phyloP scores from a whole-genome alignment of 305 asterid species.

The Fraxinus latifolia region DNA sequence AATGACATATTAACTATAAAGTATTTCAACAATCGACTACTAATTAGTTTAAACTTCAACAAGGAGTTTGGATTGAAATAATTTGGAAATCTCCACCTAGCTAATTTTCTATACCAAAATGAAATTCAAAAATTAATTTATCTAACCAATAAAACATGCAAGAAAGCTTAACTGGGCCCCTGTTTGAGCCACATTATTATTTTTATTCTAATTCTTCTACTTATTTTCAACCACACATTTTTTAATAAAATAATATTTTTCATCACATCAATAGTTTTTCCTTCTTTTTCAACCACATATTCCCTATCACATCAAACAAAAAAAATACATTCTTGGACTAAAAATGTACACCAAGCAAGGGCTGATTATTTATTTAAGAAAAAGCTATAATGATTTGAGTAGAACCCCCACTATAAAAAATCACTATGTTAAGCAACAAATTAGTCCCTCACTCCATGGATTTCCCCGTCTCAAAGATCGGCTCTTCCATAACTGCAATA shows the following conservation, averaged over 20 bases:
- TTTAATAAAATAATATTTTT: no score
- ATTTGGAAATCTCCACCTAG: neutral
- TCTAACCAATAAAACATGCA: neutral
- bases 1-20: no score
- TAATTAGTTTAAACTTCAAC: no score
- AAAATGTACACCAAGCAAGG: no score
- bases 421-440: neutral
- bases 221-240: no score
- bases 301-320: no score
- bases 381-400: neutral
- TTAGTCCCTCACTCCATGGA: neutral
- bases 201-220: no score
- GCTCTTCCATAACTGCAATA: neutral
- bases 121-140: no score
- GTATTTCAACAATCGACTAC: neutral
- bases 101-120: neutral
- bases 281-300: no score
- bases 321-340: no score
- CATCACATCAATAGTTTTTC: no score
- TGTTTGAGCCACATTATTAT: no score
- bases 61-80: neutral
- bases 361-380: neutral
- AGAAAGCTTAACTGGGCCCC: neutral
- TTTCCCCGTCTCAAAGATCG: neutral
- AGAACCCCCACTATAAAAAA: neutral